Evolutionary conservation across 202 grass and related monocot species (phyloP).

Genomic region (Brachypodium distachyon): DNA sequence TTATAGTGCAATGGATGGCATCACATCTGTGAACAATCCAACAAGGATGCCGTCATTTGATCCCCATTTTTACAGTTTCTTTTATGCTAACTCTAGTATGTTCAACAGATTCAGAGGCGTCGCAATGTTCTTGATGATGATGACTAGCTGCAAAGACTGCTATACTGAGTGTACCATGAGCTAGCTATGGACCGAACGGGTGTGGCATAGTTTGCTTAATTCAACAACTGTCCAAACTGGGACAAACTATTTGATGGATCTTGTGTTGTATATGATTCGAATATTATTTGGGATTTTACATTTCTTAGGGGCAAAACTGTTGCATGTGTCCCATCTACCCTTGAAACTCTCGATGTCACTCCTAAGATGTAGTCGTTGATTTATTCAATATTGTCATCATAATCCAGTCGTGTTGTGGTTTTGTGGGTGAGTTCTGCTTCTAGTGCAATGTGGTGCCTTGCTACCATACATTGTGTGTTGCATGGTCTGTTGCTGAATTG

Average conservation of each 20-base stretch:
- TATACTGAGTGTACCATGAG: neutral
- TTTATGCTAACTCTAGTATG: neutral
- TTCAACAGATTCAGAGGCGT: conserved; percentile 90
- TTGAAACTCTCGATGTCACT: neutral
- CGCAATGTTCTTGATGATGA: conserved; percentile 86
- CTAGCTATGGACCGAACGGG: neutral
- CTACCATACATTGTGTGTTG: neutral
- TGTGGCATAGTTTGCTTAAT: neutral
- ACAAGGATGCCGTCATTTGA: neutral
- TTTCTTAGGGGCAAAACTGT: neutral
- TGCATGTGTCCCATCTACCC: neutral
- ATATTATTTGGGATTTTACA: neutral
- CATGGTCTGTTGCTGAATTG: too few species aligned
- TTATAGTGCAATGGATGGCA: neutral
- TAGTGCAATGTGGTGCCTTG: neutral
- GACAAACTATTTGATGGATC: neutral
- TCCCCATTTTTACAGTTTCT: neutral
- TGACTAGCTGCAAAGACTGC: conserved; percentile 41
- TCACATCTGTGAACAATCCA: neutral
- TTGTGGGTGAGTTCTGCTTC: neutral
- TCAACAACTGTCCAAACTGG: neutral
- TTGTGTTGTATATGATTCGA: conserved; percentile 22
- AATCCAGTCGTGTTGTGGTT: neutral
- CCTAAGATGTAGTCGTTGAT: neutral
- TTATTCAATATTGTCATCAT: neutral